Evolutionary conservation across 371 early-diverging fungal genomes (phyloP).

Genomic region (Mucor racemosus): DNA sequence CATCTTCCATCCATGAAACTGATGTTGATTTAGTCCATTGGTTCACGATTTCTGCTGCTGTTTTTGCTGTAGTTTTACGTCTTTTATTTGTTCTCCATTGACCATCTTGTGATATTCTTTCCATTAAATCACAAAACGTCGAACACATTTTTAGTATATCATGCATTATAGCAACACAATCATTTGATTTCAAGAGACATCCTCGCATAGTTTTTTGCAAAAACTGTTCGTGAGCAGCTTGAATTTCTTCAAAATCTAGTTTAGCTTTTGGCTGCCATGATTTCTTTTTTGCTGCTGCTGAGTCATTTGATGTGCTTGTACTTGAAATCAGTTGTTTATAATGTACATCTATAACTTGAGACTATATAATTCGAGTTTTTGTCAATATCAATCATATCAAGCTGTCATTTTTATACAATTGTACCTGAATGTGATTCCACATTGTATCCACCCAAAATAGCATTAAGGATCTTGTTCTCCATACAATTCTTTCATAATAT

Average conservation of each 20-base stretch:
- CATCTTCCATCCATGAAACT: conserved; percentile 27
- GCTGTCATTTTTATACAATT: not conserved
- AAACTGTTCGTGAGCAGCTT: conserved; percentile 54
- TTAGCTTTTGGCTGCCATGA: conserved; percentile 20
- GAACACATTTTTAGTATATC: conserved; percentile 44
- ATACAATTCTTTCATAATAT: conserved; percentile 46
- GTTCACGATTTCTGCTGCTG: conserved; percentile 47
- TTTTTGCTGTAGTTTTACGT: conserved; percentile 28
- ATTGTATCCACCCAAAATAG: conserved; percentile 74
- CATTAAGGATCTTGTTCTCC: conserved; percentile 66
- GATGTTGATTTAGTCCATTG: conserved; percentile 39
- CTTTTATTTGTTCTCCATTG: conserved; percentile 34
- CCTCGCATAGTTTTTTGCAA: conserved; percentile 52
- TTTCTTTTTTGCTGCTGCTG: conserved; percentile 4
- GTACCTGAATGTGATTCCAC: conserved; percentile 81
- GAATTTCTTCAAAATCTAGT: conserved; percentile 64
- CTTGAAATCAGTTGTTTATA: conserved; percentile 31
- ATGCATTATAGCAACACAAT: conserved; percentile 40
- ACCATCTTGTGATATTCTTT: conserved; percentile 34
- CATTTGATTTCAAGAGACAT: conserved; percentile 52
- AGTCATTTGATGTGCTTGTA: conserved; percentile 14
- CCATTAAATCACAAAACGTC: conserved; percentile 44
- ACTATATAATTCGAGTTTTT: conserved; percentile 34
- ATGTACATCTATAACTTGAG: conserved; percentile 65
- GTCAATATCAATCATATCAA: not conserved